Conservation (phyloP, 1,284 basidiomycete genomes). For the Anthracocystis panici-leucophaei region DNA sequence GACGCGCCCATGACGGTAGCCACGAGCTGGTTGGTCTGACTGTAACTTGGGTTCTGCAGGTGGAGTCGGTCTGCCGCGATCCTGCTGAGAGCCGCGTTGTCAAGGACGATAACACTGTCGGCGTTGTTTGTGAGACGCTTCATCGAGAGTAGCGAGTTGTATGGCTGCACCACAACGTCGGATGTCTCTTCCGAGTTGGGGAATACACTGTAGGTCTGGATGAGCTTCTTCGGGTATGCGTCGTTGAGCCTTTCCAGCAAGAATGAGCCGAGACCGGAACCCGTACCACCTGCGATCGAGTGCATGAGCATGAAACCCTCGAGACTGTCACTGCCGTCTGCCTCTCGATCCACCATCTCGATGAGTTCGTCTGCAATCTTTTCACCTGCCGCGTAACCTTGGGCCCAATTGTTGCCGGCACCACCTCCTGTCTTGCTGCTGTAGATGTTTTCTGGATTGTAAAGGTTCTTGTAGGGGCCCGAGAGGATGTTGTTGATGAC, state of each 20-base stretch:
- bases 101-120: slow-evolving; percentile 95
- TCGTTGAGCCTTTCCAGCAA: slow-evolving; percentile 95
- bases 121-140: slow-evolving; percentile 96
- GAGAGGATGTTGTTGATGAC: slow-evolving; percentile 95
- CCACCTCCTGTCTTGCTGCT: slow-evolving; percentile 95
- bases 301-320: slow-evolving; percentile 99
- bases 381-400: slow-evolving; percentile 86
- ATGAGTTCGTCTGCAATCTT: slow-evolving; percentile 95
- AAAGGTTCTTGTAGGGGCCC: slow-evolving; percentile 91
- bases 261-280: slow-evolving; percentile 96
- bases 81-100: slow-evolving; percentile 91
- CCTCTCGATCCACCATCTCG: slow-evolving; percentile 99
- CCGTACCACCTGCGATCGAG: slow-evolving; percentile 98
- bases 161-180: slow-evolving; percentile 83
- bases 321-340: slow-evolving; percentile 95
- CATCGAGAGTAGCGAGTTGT: slow-evolving; percentile 92
- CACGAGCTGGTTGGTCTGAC: slow-evolving; percentile 71
- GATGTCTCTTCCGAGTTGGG: slow-evolving; percentile 76
- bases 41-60: slow-evolving; percentile 90
- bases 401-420: slow-evolving; percentile 99
- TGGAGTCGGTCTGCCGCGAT: slow-evolving; percentile 93
- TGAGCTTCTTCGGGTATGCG: slow-evolving; percentile 98
- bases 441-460: slow-evolving; percentile 99
- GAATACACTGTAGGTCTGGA: slow-evolving; percentile 99
- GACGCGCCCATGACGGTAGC: slow-evolving; percentile 77